Base-by-base conservation (phyloP, 2,329 filamentous ascomycete genomes). In the Whalleya microplaca region DNA sequence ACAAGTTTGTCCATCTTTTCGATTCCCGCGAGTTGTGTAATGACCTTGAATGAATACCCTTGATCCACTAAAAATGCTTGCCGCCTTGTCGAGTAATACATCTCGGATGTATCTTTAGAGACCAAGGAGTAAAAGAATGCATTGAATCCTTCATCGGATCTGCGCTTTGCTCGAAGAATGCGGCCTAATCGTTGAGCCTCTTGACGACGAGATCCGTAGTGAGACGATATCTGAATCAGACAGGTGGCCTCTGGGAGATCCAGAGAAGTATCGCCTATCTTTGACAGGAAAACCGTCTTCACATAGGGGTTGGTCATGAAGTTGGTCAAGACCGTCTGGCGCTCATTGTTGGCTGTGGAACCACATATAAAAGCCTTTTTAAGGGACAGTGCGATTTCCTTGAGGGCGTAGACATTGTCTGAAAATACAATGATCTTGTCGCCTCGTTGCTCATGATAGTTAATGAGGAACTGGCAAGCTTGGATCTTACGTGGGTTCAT, bases 381-480 rank as follows among this genome's bases (percentile, higher is more conserved):
- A 40, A 98, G 79, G 64, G 92, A 94, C 21, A 86, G 80, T 2
- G 95, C 93, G 69, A 98, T 96, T 41, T 87, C 84, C 65, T 94
- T 85, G 27, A 99, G 79, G 0, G 95, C 94, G 69, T 95, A 98
- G 41, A 99, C 92, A 65, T 98, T 97, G 73, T 99, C 95, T 0
- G 92, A 96, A 73, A 98, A 98, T 43, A 99, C 94, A 62, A 98
- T 98, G 65, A 98, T 92, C 75, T 98, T 98, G 78, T 98, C 95
- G 29, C 95, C 94, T 58, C 95, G 85, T 53, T 87, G 88, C 74
- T 98, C 94, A 73, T 99, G 95, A 70, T 96, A 98, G 72, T 98
- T 91, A 71, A 99, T 98, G n/a, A 99, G 82, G 70, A 95, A 98
- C 71, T 99, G 94, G 67, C 92, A 96, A 0, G 94, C 93, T 74